Evolutionary conservation across 352 stramenopile species (phyloP), one percentile per base, ranked within the genome.

Genomic region (Globisporangium abappressorium): DNA sequence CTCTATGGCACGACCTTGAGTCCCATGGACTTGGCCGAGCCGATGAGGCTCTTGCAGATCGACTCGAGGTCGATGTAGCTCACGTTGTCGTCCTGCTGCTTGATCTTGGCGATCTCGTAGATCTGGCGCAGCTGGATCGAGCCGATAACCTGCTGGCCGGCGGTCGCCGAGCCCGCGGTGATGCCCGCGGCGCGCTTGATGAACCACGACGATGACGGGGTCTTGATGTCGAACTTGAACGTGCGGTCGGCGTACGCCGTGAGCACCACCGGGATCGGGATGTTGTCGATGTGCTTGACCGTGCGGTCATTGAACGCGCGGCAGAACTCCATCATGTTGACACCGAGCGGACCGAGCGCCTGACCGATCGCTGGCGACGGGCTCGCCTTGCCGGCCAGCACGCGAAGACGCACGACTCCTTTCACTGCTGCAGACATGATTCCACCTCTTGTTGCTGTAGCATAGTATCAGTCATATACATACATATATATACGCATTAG

Each of bases 251-350:
- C 85, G 71, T 91, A 98, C 22, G 97, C 97, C 33, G 87, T 95
- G 66, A 99, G 82, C 74, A 93, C 79, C 4, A 99, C 97, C 7
- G 91, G 89, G 20, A 98, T 84, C 26, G 97, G 96, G 34, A 91
- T 97, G 66, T 98, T 95, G 33, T 96, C 90, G 66, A 93, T 93
- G 47, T 98, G 84, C 47, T 93, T 85, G 76, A 84, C 82, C 47
- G 97, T 99, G 68, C 87, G 87, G 20, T 98, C 97, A 77, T 99
- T 99, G 78, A 99, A 99, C 63, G 97, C 90, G 84, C 99, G 99
- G 89, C 97, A 99, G 81, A 99, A 99, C 80, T 99, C 95, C 81
- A 98, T 98, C 98, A 99, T 99, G 85, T 99, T 99, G 49, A 99
- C 95, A 69, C 97, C 98, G 5, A 99, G 83, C 47, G 97, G 98